Evolutionary conservation across 345 rosid species (phyloP), one percentile per base, ranked within the genome.

Genomic region (Iberis pinnata): DNA sequence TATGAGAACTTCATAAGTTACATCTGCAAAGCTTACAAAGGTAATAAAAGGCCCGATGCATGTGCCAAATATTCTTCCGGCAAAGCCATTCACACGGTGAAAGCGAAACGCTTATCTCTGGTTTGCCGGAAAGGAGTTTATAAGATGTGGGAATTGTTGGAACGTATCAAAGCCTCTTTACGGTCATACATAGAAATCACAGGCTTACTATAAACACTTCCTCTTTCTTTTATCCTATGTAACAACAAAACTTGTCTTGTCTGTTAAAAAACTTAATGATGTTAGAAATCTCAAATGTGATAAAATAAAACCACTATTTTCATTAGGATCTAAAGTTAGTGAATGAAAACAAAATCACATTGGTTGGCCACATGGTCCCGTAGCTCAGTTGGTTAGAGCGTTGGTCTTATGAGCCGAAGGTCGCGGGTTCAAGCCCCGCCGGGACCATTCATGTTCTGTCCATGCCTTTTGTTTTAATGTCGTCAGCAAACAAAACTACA

Each of bases 351-450:
- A n/a, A n/a, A n/a, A n/a, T n/a, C n/a, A n/a, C n/a, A n/a, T n/a
- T n/a, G n/a, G n/a, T n/a, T n/a, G n/a, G n/a, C n/a, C n/a, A n/a
- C n/a, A n/a, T 2, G 89, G 83, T 89, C 95, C 88, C 87, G 95
- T 86, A 87, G 97, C 95, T 89, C 96, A 86, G 97, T 84, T 84
- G 97, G 95, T 84, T 87, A 87, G 96, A 87, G 96, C 95, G 90
- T 87, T 87, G 97, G 89, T 86, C 92, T 83, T 83, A 83, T 86
- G 92, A 86, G 95, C 88, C 92, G 88, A 86, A 82, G 74, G 95
- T 82, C 83, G 86, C 88, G 85, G 80, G 83, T 82, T 82, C 83
- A 90, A 82, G 75, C 83, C 88, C 83, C 85, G 90, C 89, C 80
- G 83, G 85, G 80, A 85, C 78, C 89, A 32, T 32, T 32, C n/a